These are phyloP conservation scores for Boletus reticuloceps DNA, from an alignment of 768 basidiomycete species.

Conservation along the genomic window DNA sequence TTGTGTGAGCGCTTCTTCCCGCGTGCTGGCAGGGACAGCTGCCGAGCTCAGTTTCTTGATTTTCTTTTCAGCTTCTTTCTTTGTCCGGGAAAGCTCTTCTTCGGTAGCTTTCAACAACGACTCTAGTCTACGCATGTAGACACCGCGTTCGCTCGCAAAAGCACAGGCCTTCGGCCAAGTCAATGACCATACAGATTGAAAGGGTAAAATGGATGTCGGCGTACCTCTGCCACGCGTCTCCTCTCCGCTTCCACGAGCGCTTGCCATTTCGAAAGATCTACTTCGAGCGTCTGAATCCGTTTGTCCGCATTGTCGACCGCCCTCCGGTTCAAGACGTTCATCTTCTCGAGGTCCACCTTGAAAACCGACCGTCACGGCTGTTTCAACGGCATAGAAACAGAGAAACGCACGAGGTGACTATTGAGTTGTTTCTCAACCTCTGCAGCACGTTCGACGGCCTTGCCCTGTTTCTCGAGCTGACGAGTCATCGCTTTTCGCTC, in stretches of 20 bases:
- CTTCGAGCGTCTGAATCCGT: slow-evolving; percentile 30
- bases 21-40: slow-evolving; percentile 28
- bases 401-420: slow-evolving; percentile 54
- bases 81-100: slow-evolving; percentile 46
- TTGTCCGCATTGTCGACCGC: slow-evolving; percentile 26
- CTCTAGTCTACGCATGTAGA: slow-evolving; percentile 23
- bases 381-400: background rate
- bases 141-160: slow-evolving; percentile 31
- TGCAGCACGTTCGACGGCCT: slow-evolving; percentile 61
- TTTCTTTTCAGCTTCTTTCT: slow-evolving; percentile 54
- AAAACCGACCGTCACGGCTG: background rate
- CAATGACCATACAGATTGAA: background rate
- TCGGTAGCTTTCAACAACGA: slow-evolving; percentile 29
- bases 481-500: slow-evolving; percentile 67
- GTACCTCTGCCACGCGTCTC: slow-evolving; percentile 40
- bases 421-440: slow-evolving; percentile 62
- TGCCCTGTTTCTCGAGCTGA: slow-evolving; percentile 56
- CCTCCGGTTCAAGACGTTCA: slow-evolving; percentile 35
- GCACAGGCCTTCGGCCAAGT: slow-evolving; percentile 25
- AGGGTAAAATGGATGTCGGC: slow-evolving; percentile 3
- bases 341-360: slow-evolving; percentile 46
- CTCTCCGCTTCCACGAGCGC: slow-evolving; percentile 38
- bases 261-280: slow-evolving; percentile 34
- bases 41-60: slow-evolving; percentile 40
- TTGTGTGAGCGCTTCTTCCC: slow-evolving; percentile 38